phyloP scores from a whole-genome alignment of 192 early-diverging fungal species.

The Backusella australiensis region DNA sequence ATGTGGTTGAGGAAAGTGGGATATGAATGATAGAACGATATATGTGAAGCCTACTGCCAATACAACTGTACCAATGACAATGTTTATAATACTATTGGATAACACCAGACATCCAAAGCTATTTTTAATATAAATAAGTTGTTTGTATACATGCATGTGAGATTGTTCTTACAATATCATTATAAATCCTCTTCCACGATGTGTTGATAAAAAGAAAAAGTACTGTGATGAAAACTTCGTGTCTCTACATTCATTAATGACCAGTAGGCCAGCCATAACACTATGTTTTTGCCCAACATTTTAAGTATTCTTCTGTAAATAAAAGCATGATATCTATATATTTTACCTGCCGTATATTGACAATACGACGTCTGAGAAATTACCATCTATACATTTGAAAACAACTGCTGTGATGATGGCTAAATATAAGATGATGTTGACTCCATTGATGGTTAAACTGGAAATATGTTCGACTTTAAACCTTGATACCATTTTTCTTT shows the following conservation, averaged over 20 bases:
- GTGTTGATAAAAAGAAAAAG: conserved; percentile 53
- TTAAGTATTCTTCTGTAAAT: not conserved
- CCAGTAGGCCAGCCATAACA: conserved; percentile 28
- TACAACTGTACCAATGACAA: conserved; percentile 45
- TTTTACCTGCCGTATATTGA: conserved; percentile 31
- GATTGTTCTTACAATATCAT: conserved; percentile 44
- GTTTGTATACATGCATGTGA: not conserved
- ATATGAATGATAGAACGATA: conserved; percentile 45
- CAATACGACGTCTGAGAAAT: conserved; percentile 29
- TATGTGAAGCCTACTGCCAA: conserved; percentile 51
- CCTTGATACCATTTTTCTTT: conserved; percentile 19
- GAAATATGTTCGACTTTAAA: conserved; percentile 27
- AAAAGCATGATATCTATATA: not conserved
- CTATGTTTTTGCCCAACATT: not conserved
- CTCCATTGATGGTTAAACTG: conserved; percentile 19
- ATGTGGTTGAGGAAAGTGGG: conserved; percentile 17
- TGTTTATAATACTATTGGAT: conserved; percentile 39
- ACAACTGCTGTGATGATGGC: conserved; percentile 20
- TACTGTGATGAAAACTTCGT: conserved; percentile 44
- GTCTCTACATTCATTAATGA: conserved; percentile 48
- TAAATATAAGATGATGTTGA: conserved; percentile 27
- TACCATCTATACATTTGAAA: conserved; percentile 20
- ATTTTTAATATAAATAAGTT: not conserved
- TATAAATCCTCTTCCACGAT: conserved; percentile 55
- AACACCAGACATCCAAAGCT: conserved; percentile 59